phyloP scores from a whole-genome alignment of 2,329 filamentous ascomycete species.

The Blastomyces percursus region DNA sequence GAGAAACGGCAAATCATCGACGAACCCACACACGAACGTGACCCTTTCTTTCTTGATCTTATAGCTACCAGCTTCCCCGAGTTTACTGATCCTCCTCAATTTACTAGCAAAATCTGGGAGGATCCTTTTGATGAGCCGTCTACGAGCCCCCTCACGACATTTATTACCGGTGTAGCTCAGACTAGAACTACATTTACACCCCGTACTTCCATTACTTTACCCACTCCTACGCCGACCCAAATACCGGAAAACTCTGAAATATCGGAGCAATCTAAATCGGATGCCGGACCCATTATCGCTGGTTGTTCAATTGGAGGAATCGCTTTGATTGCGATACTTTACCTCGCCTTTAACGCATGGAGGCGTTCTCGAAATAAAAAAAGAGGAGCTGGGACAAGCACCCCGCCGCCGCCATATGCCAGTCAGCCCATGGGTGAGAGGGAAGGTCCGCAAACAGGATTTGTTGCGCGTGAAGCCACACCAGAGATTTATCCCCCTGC shows the following conservation, averaged over 20 bases:
- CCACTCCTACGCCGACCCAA: slow-evolving; percentile 6
- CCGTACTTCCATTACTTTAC: background rate
- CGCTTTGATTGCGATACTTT: slow-evolving; percentile 11
- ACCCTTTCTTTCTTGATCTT: background rate
- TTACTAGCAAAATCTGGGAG: background rate
- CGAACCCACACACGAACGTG: background rate
- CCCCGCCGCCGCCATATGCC: slow-evolving; percentile 4
- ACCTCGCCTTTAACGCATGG: slow-evolving; percentile 13
- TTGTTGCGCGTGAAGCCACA: background rate
- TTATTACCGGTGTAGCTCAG: background rate
- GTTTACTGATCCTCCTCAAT: background rate
- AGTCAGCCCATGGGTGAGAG: background rate
- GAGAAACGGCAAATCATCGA: background rate
- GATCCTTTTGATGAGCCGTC: background rate
- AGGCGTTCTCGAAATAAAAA: slow-evolving; percentile 7
- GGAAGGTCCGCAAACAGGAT: background rate
- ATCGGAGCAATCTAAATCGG: slow-evolving; percentile 1
- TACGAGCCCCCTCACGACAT: background rate
- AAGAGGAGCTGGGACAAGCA: slow-evolving; percentile 2
- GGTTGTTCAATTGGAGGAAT: slow-evolving; percentile 14
- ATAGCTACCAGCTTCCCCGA: background rate
- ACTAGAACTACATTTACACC: background rate
- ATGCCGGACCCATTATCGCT: slow-evolving; percentile 10
- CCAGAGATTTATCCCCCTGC: background rate
- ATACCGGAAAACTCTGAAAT: slow-evolving; percentile 1